Evolutionary conservation across 2,329 filamentous ascomycete genomes (phyloP), one percentile per base, ranked within the genome.

Genomic region (Gnomoniopsis smithogilvyi): DNA sequence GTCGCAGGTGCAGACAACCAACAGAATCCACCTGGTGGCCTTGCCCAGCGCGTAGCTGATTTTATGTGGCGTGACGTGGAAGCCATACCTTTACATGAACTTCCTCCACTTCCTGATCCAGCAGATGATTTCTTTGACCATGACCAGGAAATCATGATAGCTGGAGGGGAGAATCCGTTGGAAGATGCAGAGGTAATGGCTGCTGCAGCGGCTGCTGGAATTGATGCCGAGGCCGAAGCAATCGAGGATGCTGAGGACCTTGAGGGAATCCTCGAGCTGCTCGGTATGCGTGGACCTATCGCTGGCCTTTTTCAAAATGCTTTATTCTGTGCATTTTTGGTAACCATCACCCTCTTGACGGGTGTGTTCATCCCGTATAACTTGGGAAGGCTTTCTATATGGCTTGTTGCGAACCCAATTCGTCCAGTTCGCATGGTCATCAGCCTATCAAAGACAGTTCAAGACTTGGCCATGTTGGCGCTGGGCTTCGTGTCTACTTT

Each of bases 281-380:
- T 99, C 60, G 95, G 95, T 41, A 96, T 99, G 90, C 91, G 96
- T 68, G 95, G 95, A 0, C 95, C 95, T 0, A 80, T 99, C 3
- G 88, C 89, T 15, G 92, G 92, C 2, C 82, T 99, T 6, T 86
- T 98, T 65, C 95, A 99, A 69, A 99, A 99, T 66, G 92, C 91
- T 57, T 87, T 97, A 17, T 99, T 99, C 73, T 96, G 94, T 70
- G 89, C 90, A 8, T 88, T 98, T 49, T 81, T 99, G 30, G 92
- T 99, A 15, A 90, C 91, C 1, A 84, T 94, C 54, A 96, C 93
- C 15, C 86, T 99, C 46, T 88, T 92, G 54, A 78, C 90, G 60
- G 94, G 92, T 54, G 86, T 98, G 48, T 96, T 95, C 76, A 76
- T 96, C 54, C 95, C 95, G 0, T 99, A 98, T 74, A 89, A 97